Evolutionary conservation across 257 asterid species (phyloP), one percentile per base, ranked within the genome.

Genomic region (Primulina tabacum): DNA sequence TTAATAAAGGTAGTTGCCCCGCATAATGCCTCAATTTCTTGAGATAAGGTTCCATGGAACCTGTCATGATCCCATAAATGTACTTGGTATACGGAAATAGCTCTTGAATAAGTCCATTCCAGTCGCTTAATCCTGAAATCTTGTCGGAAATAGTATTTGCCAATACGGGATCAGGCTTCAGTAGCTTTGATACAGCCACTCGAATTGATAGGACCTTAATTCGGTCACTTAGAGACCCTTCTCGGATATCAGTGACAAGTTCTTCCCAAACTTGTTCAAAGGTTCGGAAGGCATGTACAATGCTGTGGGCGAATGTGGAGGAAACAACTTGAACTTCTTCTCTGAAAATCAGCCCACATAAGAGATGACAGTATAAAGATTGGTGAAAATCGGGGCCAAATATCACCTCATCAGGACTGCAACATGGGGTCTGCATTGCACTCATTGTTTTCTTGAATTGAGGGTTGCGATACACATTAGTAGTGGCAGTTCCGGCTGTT

Each of bases 401-500:
- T 32, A 94, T 94, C 57, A 94, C 97, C 71, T 94, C 99, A 60
- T 94, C 96, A 0, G 99, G 99, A 75, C 97, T 91, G 81, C 96
- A 85, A 79, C 88, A 88, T 2, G 96, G 87, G 0, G 92, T 89
- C 65, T 85, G 96, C 96, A 90, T 86, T 16, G 89, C 94, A 71
- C 73, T 76, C 97, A 92, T 88, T 5, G 96, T 90, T 74, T 78
- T 84, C 86, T 87, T 90, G 90, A 91, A 91, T 4, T 83, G 69
- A 0, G 82, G 72, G 7, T 84, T 84, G 8, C 95, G 87, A 75
- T 87, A 91, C 0, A 91, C 96, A 1, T 94, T 94, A 1, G 99
- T 91, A 4, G 99, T 94, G 14, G 99, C 99, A 2, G 99, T 91
- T 65, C 97, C 97, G 4, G 99, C 97, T 0, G 95, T 76, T 33